Base-by-base conservation (phyloP, 257 asterid genomes). In the Prunella vulgaris region DNA sequence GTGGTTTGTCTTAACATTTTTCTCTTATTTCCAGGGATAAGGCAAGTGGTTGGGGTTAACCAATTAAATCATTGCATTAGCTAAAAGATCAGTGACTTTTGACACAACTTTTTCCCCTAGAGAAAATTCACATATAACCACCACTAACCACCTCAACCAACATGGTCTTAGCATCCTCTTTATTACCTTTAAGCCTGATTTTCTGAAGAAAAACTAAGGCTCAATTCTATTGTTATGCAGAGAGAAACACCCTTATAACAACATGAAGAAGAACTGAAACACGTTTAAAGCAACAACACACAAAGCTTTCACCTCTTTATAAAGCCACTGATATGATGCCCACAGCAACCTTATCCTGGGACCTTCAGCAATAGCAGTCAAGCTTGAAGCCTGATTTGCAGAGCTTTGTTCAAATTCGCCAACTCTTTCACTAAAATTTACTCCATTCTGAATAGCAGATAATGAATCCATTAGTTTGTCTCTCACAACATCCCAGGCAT, bases 281-380 rank as follows among this genome's bases (percentile, higher is more conserved):
- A 77, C 69, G 69, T 69, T 33, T n/a, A 81, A 53, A 75, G 72
- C 32, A 63, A 77, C 58, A 74, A 77, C 33, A 79, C 60, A 76
- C 66, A 76, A 64, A 79, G 80, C 79, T 84, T 87, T 76, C 82
- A 90, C 99, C 99, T 93, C 91, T 80, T 89, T 81, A 85, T 86
- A 76, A 71, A 93, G 95, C 84, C 85, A 83, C 84, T 86, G 87
- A 78, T 87, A 89, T 10, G 93, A 90, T 80, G 86, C 76, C 96
- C 90, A 93, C 73, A 88, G 75, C 83, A 92, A 82, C 18, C 99
- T 88, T 54, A 85, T 64, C 84, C 96, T 86, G 40, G 99, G 95
- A 75, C 87, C 87, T 75, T 84, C 96, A 52, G 96, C 87, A 64
- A 93, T 79, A 66, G 93, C 89, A 78, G 69, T 78, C 87, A 93